Evolutionary conservation across 495 filamentous ascomycete genomes (phyloP).

Genomic region (Clavariopsis aquatica): DNA sequence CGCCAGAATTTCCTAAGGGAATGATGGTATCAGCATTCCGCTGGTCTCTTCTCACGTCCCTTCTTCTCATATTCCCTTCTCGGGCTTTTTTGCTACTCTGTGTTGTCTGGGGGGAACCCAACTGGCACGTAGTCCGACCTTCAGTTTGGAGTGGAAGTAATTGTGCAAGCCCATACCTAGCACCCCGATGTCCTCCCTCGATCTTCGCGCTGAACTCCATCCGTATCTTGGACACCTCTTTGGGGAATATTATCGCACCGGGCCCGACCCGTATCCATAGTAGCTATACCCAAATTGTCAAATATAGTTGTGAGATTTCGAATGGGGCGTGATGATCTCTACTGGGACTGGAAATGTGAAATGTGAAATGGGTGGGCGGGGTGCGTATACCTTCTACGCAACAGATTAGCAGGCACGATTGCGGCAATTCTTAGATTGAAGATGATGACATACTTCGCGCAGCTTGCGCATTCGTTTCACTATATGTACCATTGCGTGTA

Average conservation of each 20-base stretch:
- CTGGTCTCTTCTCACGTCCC: neutral
- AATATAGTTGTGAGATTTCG: too few species aligned
- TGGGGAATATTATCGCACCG: constrained; percentile 78
- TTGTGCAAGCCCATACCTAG: constrained; percentile 59
- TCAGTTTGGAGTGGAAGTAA: neutral
- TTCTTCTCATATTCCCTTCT: too few species aligned
- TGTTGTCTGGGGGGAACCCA: too few species aligned
- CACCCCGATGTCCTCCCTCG: constrained; percentile 72
- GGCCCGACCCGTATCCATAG: constrained; percentile 72
- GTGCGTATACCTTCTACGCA: constrained; percentile 47
- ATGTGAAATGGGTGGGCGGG: too few species aligned
- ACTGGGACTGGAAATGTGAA: constrained; percentile 14
- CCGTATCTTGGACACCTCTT: constrained; percentile 79
- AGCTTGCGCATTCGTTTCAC: constrained; percentile 77
- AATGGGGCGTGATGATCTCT: constrained; percentile 20
- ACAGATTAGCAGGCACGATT: constrained; percentile 31
- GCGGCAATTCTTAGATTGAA: neutral
- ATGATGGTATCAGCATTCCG: neutral
- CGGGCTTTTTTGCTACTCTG: too few species aligned
- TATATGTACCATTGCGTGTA: constrained; percentile 72
- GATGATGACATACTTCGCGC: constrained; percentile 61
- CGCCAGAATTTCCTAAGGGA: constrained; percentile 81
- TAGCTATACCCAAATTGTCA: constrained; percentile 52
- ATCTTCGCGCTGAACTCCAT: constrained; percentile 72
- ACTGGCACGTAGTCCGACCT: too few species aligned